These are phyloP conservation scores for Geosiphon pyriformis DNA, from an alignment of 192 early-diverging fungal genomes.

Conservation along the genomic window DNA sequence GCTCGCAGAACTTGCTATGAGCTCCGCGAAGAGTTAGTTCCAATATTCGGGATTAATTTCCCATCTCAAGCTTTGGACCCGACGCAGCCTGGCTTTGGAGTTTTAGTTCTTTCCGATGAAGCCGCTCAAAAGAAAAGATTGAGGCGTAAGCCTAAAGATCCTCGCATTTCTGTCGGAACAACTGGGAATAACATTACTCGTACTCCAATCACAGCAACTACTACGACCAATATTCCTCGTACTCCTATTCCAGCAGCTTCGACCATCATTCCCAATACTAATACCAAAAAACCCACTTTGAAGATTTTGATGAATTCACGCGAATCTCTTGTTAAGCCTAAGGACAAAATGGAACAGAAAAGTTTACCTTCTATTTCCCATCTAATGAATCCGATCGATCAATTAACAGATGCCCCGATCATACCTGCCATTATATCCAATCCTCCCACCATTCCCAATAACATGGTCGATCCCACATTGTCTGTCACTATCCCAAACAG, in stretches of 20 bases:
- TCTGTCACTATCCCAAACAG: no score
- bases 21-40: constrained; percentile 35
- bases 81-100: constrained; percentile 17
- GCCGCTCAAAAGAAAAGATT: constrained; percentile 11
- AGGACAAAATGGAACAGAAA: not conserved
- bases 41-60: constrained; percentile 36
- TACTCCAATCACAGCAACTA: not conserved
- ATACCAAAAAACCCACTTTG: not conserved
- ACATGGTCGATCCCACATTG: no score
- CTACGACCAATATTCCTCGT: not conserved
- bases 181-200: not conserved
- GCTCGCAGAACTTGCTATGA: constrained; percentile 35
- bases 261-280: not conserved
- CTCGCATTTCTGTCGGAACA: no score
- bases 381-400: no score
- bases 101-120: constrained; percentile 8
- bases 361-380: no score
- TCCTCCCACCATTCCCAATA: no score
- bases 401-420: no score
- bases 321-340: no score
- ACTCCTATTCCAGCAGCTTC: not conserved
- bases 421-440: no score
- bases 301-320: not conserved
- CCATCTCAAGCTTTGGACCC: constrained; percentile 14
- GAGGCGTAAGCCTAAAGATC: constrained; percentile 20